Evolutionary conservation across 169 alveolate genomes (phyloP).

Genomic region (Plasmodium gallinaceum): DNA sequence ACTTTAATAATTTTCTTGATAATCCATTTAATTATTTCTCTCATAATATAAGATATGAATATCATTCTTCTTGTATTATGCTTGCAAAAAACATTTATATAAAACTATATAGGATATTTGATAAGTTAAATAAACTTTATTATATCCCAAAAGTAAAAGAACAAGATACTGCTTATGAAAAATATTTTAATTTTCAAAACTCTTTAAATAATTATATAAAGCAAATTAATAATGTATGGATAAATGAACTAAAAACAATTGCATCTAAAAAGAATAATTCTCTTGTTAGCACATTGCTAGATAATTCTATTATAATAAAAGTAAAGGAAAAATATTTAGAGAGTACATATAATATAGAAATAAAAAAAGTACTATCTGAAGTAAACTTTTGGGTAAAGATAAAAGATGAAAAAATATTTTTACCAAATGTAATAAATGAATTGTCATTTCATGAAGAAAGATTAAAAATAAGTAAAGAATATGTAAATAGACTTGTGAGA

Average conservation of each 20-base stretch:
- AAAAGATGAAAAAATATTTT: slow-evolving; percentile 62
- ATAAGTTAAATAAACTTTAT: slow-evolving; percentile 34
- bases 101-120: slow-evolving; percentile 42
- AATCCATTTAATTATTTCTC: slow-evolving; percentile 67
- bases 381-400: slow-evolving; percentile 62
- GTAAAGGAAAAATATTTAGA: slow-evolving; percentile 66
- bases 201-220: slow-evolving; percentile 65
- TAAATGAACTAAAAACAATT: slow-evolving; percentile 60
- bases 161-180: slow-evolving; percentile 58
- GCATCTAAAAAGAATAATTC: slow-evolving; percentile 64
- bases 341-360: slow-evolving; percentile 57
- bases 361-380: slow-evolving; percentile 58
- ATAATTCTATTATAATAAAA: slow-evolving; percentile 55
- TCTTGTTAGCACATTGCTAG: slow-evolving; percentile 48
- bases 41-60: slow-evolving; percentile 74
- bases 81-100: slow-evolving; percentile 54
- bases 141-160: slow-evolving; percentile 57
- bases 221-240: slow-evolving; percentile 70
- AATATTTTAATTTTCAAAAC: slow-evolving; percentile 55
- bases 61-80: slow-evolving; percentile 74
- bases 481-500: slow-evolving; percentile 72
- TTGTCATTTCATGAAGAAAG: slow-evolving; percentile 72
- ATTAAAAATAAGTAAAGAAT: slow-evolving; percentile 65
- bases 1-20: slow-evolving; percentile 67
- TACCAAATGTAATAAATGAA: slow-evolving; percentile 74